These are phyloP conservation scores for Epichloe aotearoae DNA, from an alignment of 2,329 filamentous ascomycete species.

Conservation along the genomic window DNA sequence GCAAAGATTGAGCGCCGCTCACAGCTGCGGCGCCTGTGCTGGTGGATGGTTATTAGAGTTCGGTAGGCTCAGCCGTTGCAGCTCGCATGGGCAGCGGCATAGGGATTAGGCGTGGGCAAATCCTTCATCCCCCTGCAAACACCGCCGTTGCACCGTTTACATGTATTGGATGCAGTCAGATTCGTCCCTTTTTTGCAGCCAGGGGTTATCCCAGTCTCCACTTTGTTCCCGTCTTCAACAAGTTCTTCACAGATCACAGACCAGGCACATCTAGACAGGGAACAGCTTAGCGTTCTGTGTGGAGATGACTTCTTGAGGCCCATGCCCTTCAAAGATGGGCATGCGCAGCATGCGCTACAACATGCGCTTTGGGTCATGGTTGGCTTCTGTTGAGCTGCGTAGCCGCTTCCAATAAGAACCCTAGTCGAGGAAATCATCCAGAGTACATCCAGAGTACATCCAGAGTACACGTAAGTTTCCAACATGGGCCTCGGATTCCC, in stretches of 20 bases:
- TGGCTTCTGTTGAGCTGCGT: not conserved
- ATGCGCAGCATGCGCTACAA: constrained; percentile 3
- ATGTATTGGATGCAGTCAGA: not conserved
- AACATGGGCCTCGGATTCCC: not conserved
- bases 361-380: constrained; percentile 2
- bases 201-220: not conserved
- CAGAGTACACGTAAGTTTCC: not conserved
- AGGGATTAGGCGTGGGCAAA: not conserved
- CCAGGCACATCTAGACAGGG: not conserved
- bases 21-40: too few species aligned
- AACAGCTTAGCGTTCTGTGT: not conserved
- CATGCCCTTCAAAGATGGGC: not conserved
- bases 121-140: not conserved
- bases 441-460: too few species aligned
- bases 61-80: not conserved
- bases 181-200: not conserved
- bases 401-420: not conserved
- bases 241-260: not conserved
- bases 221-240: not conserved
- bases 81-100: not conserved
- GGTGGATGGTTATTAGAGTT: not conserved
- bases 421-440: not conserved
- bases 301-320: not conserved
- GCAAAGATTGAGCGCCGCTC: too few species aligned
- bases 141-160: not conserved